Conservation (phyloP, 78 protist genomes). For the Dictyostelium intermedium region DNA sequence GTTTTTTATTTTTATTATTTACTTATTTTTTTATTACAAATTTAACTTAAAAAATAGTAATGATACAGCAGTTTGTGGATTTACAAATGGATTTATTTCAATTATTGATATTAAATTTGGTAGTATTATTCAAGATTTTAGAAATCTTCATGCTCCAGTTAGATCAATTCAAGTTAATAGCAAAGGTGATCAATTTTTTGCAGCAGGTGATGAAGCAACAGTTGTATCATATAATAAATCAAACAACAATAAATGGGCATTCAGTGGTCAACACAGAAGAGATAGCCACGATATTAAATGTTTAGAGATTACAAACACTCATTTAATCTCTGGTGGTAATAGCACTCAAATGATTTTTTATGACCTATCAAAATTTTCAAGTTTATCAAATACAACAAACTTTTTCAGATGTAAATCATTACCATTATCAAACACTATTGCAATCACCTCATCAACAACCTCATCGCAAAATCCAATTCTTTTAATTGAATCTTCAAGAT, state of each 20-base stretch:
- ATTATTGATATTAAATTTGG: conserved; percentile 24
- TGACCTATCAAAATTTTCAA: background rate
- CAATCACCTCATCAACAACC: background rate
- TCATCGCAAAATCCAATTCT: background rate
- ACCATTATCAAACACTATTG: background rate
- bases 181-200: background rate
- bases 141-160: conserved; percentile 27
- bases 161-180: conserved; percentile 13
- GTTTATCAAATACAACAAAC: background rate
- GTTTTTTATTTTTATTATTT: background rate
- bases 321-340: conserved; percentile 9
- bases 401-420: background rate
- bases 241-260: background rate
- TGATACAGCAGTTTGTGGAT: conserved; percentile 8
- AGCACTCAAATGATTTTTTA: conserved; percentile 19
- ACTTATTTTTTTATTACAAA: background rate
- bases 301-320: background rate
- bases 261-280: conserved; percentile 13
- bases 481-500: conserved; percentile 2
- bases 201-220: conserved; percentile 19
- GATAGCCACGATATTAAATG: conserved; percentile 28
- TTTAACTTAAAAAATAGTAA: background rate
- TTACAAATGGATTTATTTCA: conserved; percentile 25
- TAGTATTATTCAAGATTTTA: conserved; percentile 18
- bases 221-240: background rate